phyloP scores from a whole-genome alignment of 129 eudicot species.

The Solidago caesia region DNA sequence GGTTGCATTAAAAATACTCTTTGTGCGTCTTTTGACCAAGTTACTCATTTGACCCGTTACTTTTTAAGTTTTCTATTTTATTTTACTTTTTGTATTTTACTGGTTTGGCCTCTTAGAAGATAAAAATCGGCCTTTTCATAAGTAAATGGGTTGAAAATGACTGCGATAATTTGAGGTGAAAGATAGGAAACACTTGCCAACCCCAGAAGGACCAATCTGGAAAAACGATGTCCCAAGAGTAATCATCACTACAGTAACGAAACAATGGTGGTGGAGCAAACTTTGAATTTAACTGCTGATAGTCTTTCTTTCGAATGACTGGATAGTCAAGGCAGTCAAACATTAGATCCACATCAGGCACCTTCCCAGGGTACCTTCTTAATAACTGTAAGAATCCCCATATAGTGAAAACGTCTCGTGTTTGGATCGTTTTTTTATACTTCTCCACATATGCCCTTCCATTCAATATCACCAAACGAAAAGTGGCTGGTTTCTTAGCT shows the following conservation, averaged over 20 bases:
- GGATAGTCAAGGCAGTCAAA: conserved; percentile 88
- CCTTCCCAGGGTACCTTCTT: conserved; percentile 76
- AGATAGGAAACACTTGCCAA: conserved; percentile 51
- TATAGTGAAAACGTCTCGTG: conserved; percentile 68
- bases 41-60: not conserved
- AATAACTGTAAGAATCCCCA: conserved; percentile 90
- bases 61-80: no score
- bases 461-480: conserved; percentile 60
- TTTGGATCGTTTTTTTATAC: conserved; percentile 49
- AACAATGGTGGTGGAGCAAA: conserved; percentile 76
- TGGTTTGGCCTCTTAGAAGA: not conserved
- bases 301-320: conserved; percentile 35
- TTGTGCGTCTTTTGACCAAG: not conserved
- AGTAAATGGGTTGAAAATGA: not conserved
- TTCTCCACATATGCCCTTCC: conserved; percentile 69
- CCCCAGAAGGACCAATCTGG: conserved; percentile 99
- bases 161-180: not conserved
- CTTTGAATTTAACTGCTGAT: conserved; percentile 28
- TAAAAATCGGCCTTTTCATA: not conserved
- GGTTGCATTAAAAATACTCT: no score
- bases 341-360: conserved; percentile 85
- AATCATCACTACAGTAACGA: conserved; percentile 65
- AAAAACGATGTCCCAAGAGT: conserved; percentile 65
- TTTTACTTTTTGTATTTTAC: no score
- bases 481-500: conserved; percentile 58